Evolutionary conservation across 768 basidiomycete species (phyloP).

Genomic region (Chalciporus chontae): DNA sequence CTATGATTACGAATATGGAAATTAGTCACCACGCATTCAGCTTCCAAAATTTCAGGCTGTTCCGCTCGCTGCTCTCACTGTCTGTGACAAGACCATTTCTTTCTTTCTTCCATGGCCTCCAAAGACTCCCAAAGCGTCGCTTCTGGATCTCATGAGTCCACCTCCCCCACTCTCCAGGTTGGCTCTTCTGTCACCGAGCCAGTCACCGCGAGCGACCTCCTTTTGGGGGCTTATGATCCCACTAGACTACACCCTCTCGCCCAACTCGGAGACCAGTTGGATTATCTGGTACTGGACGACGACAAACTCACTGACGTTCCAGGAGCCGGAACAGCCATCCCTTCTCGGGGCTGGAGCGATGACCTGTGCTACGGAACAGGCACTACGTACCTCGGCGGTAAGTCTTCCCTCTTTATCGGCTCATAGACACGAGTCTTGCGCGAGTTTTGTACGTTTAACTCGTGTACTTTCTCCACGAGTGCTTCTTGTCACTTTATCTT

Average conservation of each 20-base stretch:
- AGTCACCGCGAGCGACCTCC: constrained; percentile 83
- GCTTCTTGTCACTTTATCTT: constrained; percentile 67
- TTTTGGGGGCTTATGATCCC: constrained; percentile 86
- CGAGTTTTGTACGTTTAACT: constrained; percentile 42
- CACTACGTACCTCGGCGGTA: constrained; percentile 96
- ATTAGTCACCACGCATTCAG: constrained; percentile 15
- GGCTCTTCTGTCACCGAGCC: constrained; percentile 48
- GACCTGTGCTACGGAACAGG: constrained; percentile 99
- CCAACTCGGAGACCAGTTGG: constrained; percentile 86
- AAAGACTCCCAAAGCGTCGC: constrained; percentile 21
- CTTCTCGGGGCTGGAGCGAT: constrained; percentile 97
- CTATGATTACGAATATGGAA: constrained; percentile 8
- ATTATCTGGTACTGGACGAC: constrained; percentile 94
- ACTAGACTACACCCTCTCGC: constrained; percentile 92
- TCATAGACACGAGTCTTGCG: constrained; percentile 43
- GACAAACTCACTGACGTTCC: constrained; percentile 91
- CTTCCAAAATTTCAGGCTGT: constrained; percentile 27
- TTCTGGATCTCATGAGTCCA: constrained; percentile 40
- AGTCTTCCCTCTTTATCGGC: constrained; percentile 61
- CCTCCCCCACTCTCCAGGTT: constrained; percentile 39
- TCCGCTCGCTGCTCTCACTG: constrained; percentile 17
- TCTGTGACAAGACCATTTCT: constrained; percentile 15
- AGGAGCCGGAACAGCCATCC: constrained; percentile 87
- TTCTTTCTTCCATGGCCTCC: constrained; percentile 28
- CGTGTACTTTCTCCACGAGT: constrained; percentile 45